Conservation (phyloP, 2,329 filamentous ascomycete genomes). For the Fusarium sp. region DNA sequence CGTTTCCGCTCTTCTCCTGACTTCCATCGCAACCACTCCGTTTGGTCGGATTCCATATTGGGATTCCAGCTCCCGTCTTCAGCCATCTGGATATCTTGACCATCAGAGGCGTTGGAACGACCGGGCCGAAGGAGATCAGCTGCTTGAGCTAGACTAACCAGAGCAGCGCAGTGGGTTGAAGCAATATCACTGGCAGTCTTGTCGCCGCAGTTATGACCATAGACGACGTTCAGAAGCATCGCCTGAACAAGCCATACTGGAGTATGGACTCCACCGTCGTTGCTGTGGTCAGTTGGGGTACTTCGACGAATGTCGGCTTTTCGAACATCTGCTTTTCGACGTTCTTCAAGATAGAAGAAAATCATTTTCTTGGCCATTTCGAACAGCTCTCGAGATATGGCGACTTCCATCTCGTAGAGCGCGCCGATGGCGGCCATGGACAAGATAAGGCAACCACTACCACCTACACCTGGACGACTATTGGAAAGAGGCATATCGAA, state of each 20-base stretch:
- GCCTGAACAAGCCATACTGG: constrained; percentile 96
- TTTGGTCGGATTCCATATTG: constrained; percentile 62
- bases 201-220: constrained; percentile 94
- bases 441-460: constrained; percentile 85
- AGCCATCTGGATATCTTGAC: constrained; percentile 68
- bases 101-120: constrained; percentile 58
- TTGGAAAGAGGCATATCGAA: constrained; percentile 83
- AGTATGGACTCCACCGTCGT: constrained; percentile 76
- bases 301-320: constrained; percentile 69
- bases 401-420: constrained; percentile 86
- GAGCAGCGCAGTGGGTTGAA: constrained; percentile 87
- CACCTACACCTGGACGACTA: constrained; percentile 72
- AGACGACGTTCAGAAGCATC: constrained; percentile 96
- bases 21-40: constrained; percentile 87
- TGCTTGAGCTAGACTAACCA: constrained; percentile 90
- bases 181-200: constrained; percentile 92
- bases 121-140: constrained; percentile 74
- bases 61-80: constrained; percentile 63
- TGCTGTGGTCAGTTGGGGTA: constrained; percentile 59
- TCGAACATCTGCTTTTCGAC: constrained; percentile 84
- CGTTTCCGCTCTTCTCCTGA: constrained; percentile 89
- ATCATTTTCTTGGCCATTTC: constrained; percentile 97
- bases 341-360: constrained; percentile 89
- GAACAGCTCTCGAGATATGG: constrained; percentile 85
- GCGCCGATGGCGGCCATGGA: constrained; percentile 85